phyloP scores from a whole-genome alignment of 352 stramenopile species.

The Proteromonas lacertae region DNA sequence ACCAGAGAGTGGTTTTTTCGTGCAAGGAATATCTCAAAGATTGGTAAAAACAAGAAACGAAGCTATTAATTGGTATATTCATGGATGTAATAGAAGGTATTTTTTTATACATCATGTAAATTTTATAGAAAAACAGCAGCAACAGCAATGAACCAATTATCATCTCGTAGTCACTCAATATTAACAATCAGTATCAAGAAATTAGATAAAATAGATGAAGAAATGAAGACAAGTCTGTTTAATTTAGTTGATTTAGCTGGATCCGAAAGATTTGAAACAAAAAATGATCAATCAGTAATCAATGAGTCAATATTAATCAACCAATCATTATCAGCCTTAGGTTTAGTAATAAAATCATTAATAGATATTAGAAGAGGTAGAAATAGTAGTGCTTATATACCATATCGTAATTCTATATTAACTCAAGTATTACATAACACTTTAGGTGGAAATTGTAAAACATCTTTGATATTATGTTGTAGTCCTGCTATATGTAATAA shows the following conservation, averaged over 20 bases:
- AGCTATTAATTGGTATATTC: too few species aligned
- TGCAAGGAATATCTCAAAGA: conserved; percentile 23
- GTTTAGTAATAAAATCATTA: conserved; percentile 67
- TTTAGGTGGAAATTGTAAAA: conserved; percentile 62
- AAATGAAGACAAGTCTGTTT: too few species aligned
- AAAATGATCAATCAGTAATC: conserved; percentile 29
- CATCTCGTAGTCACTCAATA: too few species aligned
- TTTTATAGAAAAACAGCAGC: conserved; percentile 33
- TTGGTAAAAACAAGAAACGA: conserved; percentile 18
- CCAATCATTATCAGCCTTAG: conserved; percentile 54
- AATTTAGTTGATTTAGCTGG: too few species aligned
- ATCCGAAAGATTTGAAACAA: conserved; percentile 26
- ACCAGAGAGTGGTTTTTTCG: conserved; percentile 30
- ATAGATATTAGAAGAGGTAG: conserved; percentile 33
- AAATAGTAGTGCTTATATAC: conserved; percentile 26
- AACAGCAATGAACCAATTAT: too few species aligned
- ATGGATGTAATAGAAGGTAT: too few species aligned
- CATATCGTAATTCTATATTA: conserved; percentile 26
- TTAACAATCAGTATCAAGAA: too few species aligned
- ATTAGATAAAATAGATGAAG: too few species aligned
- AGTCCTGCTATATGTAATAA: conserved; percentile 48
- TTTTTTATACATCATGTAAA: conserved; percentile 37
- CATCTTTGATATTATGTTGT: conserved; percentile 55
- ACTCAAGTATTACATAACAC: conserved; percentile 37
- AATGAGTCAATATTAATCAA: conserved; percentile 83